Percentiles rank a stretch among this genome's conserved stretches.
phyloP scores from a whole-genome alignment of 805 yeast genomes.

The Millerozyma acaciae region DNA sequence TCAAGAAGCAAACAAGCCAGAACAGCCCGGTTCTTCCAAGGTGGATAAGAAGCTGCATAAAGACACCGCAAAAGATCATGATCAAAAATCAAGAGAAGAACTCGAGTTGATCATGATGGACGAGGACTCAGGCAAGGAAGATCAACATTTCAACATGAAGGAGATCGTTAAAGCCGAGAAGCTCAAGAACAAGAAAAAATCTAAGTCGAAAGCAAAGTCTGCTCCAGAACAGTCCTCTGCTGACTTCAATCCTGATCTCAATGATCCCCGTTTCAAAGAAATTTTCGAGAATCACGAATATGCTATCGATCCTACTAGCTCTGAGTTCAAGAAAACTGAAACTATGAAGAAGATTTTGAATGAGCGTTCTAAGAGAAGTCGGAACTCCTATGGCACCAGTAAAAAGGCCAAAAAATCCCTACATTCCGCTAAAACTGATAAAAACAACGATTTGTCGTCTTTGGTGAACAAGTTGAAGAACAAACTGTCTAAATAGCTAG shows the following conservation, averaged over 20 bases:
- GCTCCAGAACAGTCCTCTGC: slow-evolving; percentile 48
- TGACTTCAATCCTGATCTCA: slow-evolving; percentile 62
- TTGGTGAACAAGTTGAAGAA: slow-evolving; percentile 52
- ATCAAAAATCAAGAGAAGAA: slow-evolving; percentile 48
- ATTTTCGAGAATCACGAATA: slow-evolving; percentile 85
- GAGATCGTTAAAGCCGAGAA: slow-evolving; percentile 74
- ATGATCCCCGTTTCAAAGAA: slow-evolving; percentile 84
- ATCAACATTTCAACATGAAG: slow-evolving; percentile 70
- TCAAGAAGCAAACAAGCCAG: slow-evolving; percentile 39
- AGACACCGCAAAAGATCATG: background rate
- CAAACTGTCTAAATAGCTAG: slow-evolving; percentile 24
- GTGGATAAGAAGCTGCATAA: background rate
- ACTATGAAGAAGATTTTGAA: slow-evolving; percentile 81
- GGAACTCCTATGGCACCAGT: slow-evolving; percentile 7
- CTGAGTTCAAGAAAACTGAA: slow-evolving; percentile 84
- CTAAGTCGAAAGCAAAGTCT: slow-evolving; percentile 44
- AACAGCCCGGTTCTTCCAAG: background rate
- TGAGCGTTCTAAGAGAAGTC: slow-evolving; percentile 60
- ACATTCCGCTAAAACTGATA: slow-evolving; percentile 4
- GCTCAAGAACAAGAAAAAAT: slow-evolving; percentile 45
- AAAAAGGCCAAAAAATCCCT: slow-evolving; percentile 12
- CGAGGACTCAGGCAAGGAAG: too few relatives aligned
- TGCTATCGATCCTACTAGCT: slow-evolving; percentile 90
- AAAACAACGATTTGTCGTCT: slow-evolving; percentile 15
- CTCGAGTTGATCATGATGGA: slow-evolving; percentile 71